Percentiles rank a stretch among this genome's conserved stretches.
Evolutionary conservation across 2,329 filamentous ascomycete species (phyloP).

Genomic region (Sporothrix curviconia): DNA sequence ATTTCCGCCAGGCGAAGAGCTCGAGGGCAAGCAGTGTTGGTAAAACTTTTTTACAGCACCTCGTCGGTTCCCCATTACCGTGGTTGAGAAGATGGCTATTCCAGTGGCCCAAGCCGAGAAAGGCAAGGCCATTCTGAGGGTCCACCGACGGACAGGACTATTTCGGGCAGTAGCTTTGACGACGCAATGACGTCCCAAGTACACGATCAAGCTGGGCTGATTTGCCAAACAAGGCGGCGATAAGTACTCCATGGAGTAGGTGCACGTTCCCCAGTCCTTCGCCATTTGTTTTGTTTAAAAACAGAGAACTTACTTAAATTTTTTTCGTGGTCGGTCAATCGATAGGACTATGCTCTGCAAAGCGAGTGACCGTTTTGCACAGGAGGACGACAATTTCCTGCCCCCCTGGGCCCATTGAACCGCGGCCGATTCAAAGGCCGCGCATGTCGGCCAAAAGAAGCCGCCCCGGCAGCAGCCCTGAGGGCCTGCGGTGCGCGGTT

Average conservation of each 20-base stretch:
- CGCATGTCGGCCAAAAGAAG: conserved; percentile 42
- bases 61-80: conserved; percentile 59
- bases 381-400: conserved; percentile 31
- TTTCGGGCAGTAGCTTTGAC: conserved; percentile 49
- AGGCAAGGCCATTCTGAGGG: conserved; percentile 50
- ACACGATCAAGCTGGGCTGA: conserved; percentile 54
- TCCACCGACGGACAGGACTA: conserved; percentile 60
- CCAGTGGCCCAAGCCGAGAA: conserved; percentile 48
- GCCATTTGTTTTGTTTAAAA: conserved; percentile 7
- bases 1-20: conserved; percentile 53
- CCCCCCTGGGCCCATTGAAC: no score
- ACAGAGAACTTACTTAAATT: conserved; percentile 33
- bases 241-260: conserved; percentile 50
- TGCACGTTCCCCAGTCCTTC: conserved; percentile 12
- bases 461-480: conserved; percentile 58
- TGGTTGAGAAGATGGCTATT: conserved; percentile 59
- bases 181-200: conserved; percentile 41
- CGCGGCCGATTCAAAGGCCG: conserved; percentile 29
- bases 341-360: conserved; percentile 57
- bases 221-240: conserved; percentile 52
- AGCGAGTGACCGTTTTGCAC: conserved; percentile 53
- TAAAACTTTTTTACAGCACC: conserved; percentile 75
- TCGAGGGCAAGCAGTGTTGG: conserved; percentile 70
- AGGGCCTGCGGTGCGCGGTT: conserved; percentile 61
- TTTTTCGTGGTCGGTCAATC: conserved; percentile 42